Base-by-base conservation (phyloP, 805 yeast species). In the Clavispora phyllophila region DNA sequence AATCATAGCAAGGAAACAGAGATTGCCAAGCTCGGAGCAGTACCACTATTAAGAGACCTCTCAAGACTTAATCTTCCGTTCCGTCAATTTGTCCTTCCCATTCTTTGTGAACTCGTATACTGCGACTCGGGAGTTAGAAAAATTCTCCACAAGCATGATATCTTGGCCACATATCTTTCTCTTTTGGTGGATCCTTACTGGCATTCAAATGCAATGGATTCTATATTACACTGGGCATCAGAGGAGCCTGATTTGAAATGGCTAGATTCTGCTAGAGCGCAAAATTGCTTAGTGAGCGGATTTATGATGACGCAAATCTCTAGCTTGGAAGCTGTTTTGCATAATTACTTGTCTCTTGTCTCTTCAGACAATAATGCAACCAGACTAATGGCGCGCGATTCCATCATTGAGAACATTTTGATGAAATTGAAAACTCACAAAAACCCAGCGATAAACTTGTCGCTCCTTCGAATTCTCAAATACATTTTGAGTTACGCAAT, bases 151-250 rank as follows among this genome's bases (percentile, higher is more conserved):
- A 61, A 59, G 34, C 50, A 67, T 41, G 66, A 66, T 19, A 68
- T 73, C 5, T 52, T 75, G 20, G 52, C 60, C 4, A 63, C 62
- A 1, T 70, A 77, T 44, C 60, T 67, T 28, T 56, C 60, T 13
- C 60, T 78, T 13, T 53, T 76, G 4, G 49, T 66, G 9, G 81
- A 79, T 50, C 72, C 78, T 0, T 76, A 77, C 49, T 78, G 82
- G 82, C 80, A 76, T 54, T 70, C 74, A 15, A 75, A 73, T 53
- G 77, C 81, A 2, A 62, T 76, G 46, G 81, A 78, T 23, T 71
- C 81, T 0, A 62, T 78, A 2, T 36, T 71, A 9, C 57, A 53
- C 48, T 73, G 71, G 79, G 57, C 49, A 45, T 55, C 57, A 48
- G 65, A 49, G 41, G 62, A 60, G 38, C 56, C 58, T 4, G 49